Base-by-base conservation (phyloP, 2,329 filamentous ascomycete species). In the Botrytis squamosa region DNA sequence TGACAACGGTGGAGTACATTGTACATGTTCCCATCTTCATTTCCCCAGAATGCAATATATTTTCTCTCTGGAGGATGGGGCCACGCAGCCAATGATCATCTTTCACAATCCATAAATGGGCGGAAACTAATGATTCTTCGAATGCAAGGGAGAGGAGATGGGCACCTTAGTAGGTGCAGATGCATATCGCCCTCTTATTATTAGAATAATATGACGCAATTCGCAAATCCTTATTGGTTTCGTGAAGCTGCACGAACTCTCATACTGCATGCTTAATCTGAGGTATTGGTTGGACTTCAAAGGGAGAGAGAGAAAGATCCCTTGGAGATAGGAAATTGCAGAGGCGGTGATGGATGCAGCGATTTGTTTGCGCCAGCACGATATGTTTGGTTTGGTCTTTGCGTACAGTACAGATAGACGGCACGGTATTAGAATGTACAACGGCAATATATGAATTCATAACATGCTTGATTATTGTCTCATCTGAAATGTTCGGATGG, bases 191-290 rank as follows among this genome's bases (percentile, higher is more conserved):
- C n/a, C 36, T 68, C 25, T 68, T 68, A 67, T 67, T 67, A 67
- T 67, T 68, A 55, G 65, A 40, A 40, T 55, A 20, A n/a, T 29
- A 68, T 68, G 65, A 68, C 65, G 65, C 65, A 55, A 68, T 68
- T 20, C 16, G 65, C 44, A 20, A 9, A 38, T 68, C 33, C 22
- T 42, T 14, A 55, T 68, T 55, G 65, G 65, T 40, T 68, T 36
- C 4, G 16, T 55, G 46, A 40, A 36, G 65, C 65, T 68, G 65
- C 65, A 29, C 33, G 65, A 55, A 55, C 22, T 55, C 25, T 68
- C 16, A 10, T 40, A n/a, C 25, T 68, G 65, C 65, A 68, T 42
- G 12, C 46, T 22, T 55, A 42, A 68, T 68, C 14, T 55, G n/a
- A 68, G 46, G 46, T 1, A 29, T 67, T 67, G 65, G 46, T 55